Percentiles rank a stretch among this genome's conserved stretches.
Conservation (phyloP, 306 rosid genomes). For the Gillenia trifoliata region DNA sequence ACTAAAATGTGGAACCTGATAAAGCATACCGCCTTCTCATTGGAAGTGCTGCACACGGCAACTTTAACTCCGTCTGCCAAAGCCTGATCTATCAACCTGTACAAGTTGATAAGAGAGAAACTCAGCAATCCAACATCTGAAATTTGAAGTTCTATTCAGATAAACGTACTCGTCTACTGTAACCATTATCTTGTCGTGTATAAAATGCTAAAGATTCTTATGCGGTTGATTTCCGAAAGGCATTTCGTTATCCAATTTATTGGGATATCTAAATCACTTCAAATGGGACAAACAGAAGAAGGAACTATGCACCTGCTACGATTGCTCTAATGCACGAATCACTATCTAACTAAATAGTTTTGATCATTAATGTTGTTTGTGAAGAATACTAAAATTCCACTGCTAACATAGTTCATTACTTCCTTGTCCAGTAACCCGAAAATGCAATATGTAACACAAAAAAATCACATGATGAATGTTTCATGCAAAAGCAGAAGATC, state of each 20-base stretch:
- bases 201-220: background rate
- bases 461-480: background rate
- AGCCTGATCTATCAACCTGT: constrained; percentile 92
- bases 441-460: background rate
- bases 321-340: background rate
- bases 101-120: constrained; percentile 22
- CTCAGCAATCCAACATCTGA: constrained; percentile 5
- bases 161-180: background rate
- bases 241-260: background rate
- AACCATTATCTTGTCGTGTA: background rate
- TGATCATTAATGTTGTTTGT: too few relatives aligned
- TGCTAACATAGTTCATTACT: background rate
- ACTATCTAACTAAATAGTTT: background rate
- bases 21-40: constrained; percentile 98
- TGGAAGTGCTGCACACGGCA: constrained; percentile 98
- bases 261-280: too few relatives aligned
- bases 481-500: constrained; percentile 13
- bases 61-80: constrained; percentile 79
- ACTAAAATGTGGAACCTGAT: constrained; percentile 32
- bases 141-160: background rate
- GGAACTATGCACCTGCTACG: too few relatives aligned
- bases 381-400: too few relatives aligned
- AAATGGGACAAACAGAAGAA: too few relatives aligned
- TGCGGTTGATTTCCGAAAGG: background rate
- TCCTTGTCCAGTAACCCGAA: background rate